Base-by-base conservation (phyloP, 1,284 basidiomycete genomes). In the Fistulinella staudtii region DNA sequence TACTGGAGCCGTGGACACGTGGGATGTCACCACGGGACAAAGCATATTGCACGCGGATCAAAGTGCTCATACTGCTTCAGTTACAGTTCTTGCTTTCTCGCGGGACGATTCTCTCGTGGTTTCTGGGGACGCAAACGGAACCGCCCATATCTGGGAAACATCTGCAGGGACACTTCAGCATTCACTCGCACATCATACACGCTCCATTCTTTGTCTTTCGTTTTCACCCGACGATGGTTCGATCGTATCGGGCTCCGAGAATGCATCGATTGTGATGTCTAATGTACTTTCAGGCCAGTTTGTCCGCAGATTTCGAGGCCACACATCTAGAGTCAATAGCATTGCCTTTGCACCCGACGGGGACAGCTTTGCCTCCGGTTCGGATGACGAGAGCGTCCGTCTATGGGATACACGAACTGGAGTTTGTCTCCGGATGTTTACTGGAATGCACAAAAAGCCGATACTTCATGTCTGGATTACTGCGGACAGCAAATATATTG, bases 361-460 rank as follows among this genome's bases (percentile, higher is more conserved):
- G 4, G 42, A 6, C 21, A 41, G 31, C 10, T 46, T 60, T 20
- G 58, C 47, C 2, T 58, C 57, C 5, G 50, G 54, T 11, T 59
- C 59, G 5, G 39, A 47, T 10, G 57, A 59, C 22, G 44, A 47
- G 29, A 49, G 36, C 7, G 29, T 56, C 20, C 55, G 58, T 38
- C 35, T 62, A 9, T 60, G 58, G 58, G 56, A 62, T 21, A 38
- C 41, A 17, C 36, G 41, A 21, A 58, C 58, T 14, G 56, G 49
- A 31, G 46, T 45, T 13, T 57, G 53, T 31, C 38, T 57, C 20
- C 43, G 43, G 7, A 57, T 45, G 10, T 49, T 45, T 9, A 7
- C 43, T 14, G 42, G 43, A 40, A 33, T 29, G 25, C 58, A 61
- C 39, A 44, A 34, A 24, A 52, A 52, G 22, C 41, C 42, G 5